Evolutionary conservation across 306 rosid genomes (phyloP).

Genomic region (Morella rubra): DNA sequence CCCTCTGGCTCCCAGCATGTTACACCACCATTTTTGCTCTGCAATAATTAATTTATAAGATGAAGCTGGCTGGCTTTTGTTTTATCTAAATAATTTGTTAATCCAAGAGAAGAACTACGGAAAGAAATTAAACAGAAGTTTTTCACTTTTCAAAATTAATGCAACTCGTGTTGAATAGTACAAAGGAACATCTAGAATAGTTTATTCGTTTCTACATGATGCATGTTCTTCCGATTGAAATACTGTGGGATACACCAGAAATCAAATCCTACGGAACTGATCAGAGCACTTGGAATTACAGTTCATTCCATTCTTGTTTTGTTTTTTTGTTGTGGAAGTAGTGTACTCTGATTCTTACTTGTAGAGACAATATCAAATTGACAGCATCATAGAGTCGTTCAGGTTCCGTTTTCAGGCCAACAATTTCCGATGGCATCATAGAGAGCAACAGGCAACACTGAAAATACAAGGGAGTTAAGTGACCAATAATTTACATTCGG

Average conservation of each 20-base stretch:
- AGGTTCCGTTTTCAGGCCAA: conserved; percentile 68
- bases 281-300: no score
- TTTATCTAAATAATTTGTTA: not conserved
- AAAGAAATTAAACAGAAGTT: no score
- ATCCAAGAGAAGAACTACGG: no score
- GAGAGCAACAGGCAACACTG: conserved; percentile 68
- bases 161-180: no score
- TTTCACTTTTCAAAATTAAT: not conserved
- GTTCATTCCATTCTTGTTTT: no score
- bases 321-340: no score
- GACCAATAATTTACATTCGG: no score
- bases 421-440: conserved; percentile 55
- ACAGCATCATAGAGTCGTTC: conserved; percentile 59
- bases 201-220: no score
- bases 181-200: no score
- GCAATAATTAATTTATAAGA: not conserved
- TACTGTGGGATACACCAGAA: no score
- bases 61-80: not conserved
- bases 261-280: no score
- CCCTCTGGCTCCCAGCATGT: conserved; percentile 68
- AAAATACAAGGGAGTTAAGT: not conserved
- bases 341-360: conserved; percentile 31
- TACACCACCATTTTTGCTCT: conserved; percentile 78
- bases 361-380: conserved; percentile 64
- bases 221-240: no score